These are phyloP conservation scores for Daldinia sp. DNA, from an alignment of 2,329 filamentous ascomycete genomes.

Conservation along the genomic window DNA sequence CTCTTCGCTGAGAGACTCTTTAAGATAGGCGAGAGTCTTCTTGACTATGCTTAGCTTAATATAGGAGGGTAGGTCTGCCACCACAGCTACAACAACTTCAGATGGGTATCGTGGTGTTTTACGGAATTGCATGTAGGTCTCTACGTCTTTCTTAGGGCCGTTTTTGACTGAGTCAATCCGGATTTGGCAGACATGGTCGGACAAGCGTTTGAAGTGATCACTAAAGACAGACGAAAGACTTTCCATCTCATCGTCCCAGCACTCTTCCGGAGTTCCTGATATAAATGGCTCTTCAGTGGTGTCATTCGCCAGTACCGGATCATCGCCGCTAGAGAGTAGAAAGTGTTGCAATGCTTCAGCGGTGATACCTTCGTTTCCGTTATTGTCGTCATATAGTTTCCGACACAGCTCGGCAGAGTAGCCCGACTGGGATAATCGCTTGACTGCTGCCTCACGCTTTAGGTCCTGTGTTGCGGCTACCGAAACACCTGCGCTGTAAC, in stretches of 20 bases:
- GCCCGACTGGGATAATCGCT: constrained; percentile 80
- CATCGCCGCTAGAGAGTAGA: constrained; percentile 61
- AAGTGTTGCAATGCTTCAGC: constrained; percentile 81
- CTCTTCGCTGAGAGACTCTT: constrained; percentile 76
- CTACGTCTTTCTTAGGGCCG: constrained; percentile 57
- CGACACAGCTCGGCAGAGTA: constrained; percentile 87
- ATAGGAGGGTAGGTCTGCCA: constrained; percentile 82
- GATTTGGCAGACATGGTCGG: constrained; percentile 73
- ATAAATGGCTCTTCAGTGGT: constrained; percentile 56
- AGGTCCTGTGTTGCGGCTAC: constrained; percentile 80
- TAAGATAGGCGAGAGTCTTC: constrained; percentile 75
- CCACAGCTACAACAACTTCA: constrained; percentile 73
- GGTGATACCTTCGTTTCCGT: constrained; percentile 77
- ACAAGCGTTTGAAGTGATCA: constrained; percentile 70
- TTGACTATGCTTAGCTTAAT: constrained; percentile 90
- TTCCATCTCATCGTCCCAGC: constrained; percentile 86
- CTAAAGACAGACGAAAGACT: constrained; percentile 88
- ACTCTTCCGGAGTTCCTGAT: constrained; percentile 63
- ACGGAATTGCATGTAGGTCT: constrained; percentile 71
- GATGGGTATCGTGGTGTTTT: constrained; percentile 78
- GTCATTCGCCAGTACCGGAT: constrained; percentile 41
- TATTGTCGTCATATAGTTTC: constrained; percentile 74
- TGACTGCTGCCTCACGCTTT: constrained; percentile 81
- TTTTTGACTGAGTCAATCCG: constrained; percentile 66
- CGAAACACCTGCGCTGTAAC: constrained; percentile 88